Base-by-base conservation (phyloP, 257 asterid species). In the Avicennia marina region DNA sequence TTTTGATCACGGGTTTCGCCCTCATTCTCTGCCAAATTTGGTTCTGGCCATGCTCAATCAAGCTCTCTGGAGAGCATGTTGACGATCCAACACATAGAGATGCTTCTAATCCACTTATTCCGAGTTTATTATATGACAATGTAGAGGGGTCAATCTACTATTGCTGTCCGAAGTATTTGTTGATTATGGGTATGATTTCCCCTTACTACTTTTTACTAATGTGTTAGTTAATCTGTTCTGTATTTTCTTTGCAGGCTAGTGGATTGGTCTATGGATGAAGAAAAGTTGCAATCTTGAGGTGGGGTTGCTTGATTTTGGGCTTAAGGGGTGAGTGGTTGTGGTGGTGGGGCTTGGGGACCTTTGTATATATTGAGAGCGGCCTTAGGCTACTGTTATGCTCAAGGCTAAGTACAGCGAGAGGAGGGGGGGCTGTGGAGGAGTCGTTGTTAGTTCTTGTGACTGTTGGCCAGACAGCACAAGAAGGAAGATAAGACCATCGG, bases 331-430 rank as follows among this genome's bases (percentile, higher is more conserved):
- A 56, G 56, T 49, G 77, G 15, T n/a, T n/a, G 54, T 54, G 64
- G 75, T 47, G 53, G 53, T 47, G 71, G 72, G 50, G 66, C 42
- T 42, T 22, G 45, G 65, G 60, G 59, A 29, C 18, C 67, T 70
- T 65, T 48, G 38, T n/a, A n/a, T n/a, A n/a, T n/a, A n/a, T 31
- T 42, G 68, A 32, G 56, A 50, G 36, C 46, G 65, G 65, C 48
- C 39, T 33, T 46, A 53, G 84, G 87, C 89, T 74, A 81, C 81
- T 81, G 90, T 79, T 85, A 75, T 82, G 94, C 87, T 84, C 89
- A 84, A 70, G 80, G 82, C 75, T 56, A 77, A 72, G 72, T 64
- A 49, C 54, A 70, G 53, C 43, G 62, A 77, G 83, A 71, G 71
- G 72, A 76, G 80, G 73, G 61, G 69, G 59, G 65, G 47, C 47